Percentiles rank a stretch among this genome's conserved stretches.
Conservation (phyloP, 2,329 filamentous ascomycete genomes). For the Cladosporium sp. region DNA sequence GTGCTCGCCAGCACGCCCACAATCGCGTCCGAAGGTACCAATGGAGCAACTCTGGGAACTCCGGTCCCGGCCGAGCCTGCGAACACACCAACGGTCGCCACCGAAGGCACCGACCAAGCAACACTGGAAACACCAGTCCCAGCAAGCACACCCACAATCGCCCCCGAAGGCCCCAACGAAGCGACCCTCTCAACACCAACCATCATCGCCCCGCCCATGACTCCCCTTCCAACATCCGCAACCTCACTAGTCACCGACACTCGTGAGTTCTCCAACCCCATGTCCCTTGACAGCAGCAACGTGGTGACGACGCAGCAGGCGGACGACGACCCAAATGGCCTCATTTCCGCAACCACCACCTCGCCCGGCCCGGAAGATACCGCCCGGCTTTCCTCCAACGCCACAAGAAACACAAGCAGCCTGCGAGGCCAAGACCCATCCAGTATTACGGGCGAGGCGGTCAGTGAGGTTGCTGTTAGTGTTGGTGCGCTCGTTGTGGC, state of each 20-base stretch:
- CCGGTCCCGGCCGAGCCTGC: background rate
- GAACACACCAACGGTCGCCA: background rate
- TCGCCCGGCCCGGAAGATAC: background rate
- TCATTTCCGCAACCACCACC: slow-evolving; percentile 2
- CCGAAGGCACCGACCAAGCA: background rate
- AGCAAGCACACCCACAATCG: background rate
- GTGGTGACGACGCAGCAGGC: background rate
- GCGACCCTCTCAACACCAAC: slow-evolving; percentile 1
- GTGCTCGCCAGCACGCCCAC: background rate
- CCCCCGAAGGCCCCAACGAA: slow-evolving; percentile 1
- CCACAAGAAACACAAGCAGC: background rate
- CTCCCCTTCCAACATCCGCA: background rate
- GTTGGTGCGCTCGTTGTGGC: background rate
- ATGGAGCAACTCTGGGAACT: background rate
- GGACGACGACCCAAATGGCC: slow-evolving; percentile 3
- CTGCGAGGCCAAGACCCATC: background rate
- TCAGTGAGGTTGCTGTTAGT: background rate
- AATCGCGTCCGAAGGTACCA: background rate
- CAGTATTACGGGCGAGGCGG: slow-evolving; percentile 4
- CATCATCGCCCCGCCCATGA: background rate
- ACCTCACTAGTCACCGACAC: slow-evolving; percentile 5
- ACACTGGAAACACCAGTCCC: background rate
- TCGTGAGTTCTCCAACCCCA: background rate
- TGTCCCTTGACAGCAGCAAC: background rate
- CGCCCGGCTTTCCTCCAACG: background rate